Percentiles rank a stretch among this genome's conserved stretches.
These are phyloP conservation scores for Paspalum notatum DNA, from an alignment of 176 grass and related monocot species.

Conservation along the genomic window DNA sequence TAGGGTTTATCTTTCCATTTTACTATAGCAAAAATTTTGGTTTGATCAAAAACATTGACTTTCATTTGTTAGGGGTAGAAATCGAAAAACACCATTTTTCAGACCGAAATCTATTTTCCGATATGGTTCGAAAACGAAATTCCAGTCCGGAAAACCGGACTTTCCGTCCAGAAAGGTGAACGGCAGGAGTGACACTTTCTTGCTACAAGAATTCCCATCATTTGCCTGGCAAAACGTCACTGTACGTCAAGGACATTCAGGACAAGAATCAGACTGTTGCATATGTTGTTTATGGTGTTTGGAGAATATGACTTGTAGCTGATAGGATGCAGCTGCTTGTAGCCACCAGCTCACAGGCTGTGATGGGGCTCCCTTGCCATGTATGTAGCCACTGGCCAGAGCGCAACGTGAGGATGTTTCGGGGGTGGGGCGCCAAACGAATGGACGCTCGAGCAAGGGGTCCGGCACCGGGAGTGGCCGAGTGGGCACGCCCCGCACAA, in stretches of 20 bases:
- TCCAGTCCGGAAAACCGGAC: too few relatives aligned
- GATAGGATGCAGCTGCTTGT: background rate
- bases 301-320: constrained; percentile 18
- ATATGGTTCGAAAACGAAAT: too few relatives aligned
- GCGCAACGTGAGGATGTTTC: constrained; percentile 25
- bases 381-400: constrained; percentile 1
- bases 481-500: background rate
- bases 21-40: too few relatives aligned
- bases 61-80: too few relatives aligned
- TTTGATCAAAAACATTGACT: too few relatives aligned
- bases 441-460: constrained; percentile 8
- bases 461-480: background rate
- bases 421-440: constrained; percentile 6
- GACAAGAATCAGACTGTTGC: background rate
- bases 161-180: too few relatives aligned
- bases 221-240: background rate
- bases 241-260: background rate
- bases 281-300: constrained; percentile 9
- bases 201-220: background rate
- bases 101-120: too few relatives aligned
- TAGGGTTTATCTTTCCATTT: too few relatives aligned
- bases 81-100: too few relatives aligned
- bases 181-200: background rate
- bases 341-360: constrained; percentile 3
- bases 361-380: constrained; percentile 17